These are phyloP conservation scores for Fusarium aywerte DNA, from an alignment of 2,329 filamentous ascomycete species.

Conservation along the genomic window DNA sequence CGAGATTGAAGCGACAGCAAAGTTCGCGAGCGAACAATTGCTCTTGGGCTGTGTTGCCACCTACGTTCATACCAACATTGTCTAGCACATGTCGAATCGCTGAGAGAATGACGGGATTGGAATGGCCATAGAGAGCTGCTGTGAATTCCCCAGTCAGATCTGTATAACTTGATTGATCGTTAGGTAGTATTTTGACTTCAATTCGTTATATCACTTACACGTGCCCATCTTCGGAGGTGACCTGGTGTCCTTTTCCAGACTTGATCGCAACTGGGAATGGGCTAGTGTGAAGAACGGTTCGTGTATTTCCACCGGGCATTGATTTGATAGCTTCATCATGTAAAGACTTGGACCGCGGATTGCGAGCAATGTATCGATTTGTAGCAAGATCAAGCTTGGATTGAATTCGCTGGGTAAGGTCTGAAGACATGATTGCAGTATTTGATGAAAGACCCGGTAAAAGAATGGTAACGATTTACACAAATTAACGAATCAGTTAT, in stretches of 20 bases:
- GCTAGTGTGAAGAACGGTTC: constrained; percentile 56
- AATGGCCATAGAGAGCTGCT: constrained; percentile 74
- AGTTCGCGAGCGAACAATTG: constrained; percentile 61
- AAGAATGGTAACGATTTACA: not conserved
- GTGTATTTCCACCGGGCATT: constrained; percentile 60
- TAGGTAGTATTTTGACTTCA: not conserved
- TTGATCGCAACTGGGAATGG: constrained; percentile 58
- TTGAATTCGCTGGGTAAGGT: constrained; percentile 35
- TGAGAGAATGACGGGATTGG: constrained; percentile 62
- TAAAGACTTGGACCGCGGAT: constrained; percentile 53
- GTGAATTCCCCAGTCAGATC: constrained; percentile 73
- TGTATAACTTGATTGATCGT: constrained; percentile 55
- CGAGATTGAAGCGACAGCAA: constrained; percentile 64
- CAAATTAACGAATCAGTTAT: not conserved
- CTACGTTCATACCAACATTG: constrained; percentile 63
- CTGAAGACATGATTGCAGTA: constrained; percentile 31
- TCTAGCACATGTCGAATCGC: constrained; percentile 60
- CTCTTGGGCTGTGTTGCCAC: constrained; percentile 64
- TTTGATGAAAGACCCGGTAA: too few relatives aligned
- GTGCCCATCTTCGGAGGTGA: constrained; percentile 56
- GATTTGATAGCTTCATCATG: constrained; percentile 52
- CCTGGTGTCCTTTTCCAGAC: constrained; percentile 50
- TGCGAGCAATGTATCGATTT: constrained; percentile 50
- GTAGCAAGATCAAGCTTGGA: constrained; percentile 50
- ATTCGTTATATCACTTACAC: constrained; percentile 38